These are phyloP conservation scores for Testicularia cyperi DNA, from an alignment of 1,284 basidiomycete genomes.

Conservation along the genomic window DNA sequence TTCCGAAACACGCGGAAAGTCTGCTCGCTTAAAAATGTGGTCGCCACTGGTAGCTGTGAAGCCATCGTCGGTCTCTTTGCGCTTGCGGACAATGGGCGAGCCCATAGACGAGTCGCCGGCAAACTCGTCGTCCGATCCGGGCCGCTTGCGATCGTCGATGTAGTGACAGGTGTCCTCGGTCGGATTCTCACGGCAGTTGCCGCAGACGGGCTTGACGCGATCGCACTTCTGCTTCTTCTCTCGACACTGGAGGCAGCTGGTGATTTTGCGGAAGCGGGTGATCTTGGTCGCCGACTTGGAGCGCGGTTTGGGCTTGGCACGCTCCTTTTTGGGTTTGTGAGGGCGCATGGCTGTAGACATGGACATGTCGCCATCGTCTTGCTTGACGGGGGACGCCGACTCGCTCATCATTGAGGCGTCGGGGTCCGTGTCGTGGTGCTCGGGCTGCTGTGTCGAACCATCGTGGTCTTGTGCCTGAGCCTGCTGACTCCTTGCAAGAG, in stretches of 20 bases:
- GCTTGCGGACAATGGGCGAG: constrained; percentile 36
- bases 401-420: constrained; percentile 32
- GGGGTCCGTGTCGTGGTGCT: constrained; percentile 5
- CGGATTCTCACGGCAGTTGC: constrained; percentile 42
- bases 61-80: constrained; percentile 27
- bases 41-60: constrained; percentile 1
- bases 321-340: constrained; percentile 37
- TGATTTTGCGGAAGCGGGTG: constrained; percentile 51
- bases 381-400: constrained; percentile 14
- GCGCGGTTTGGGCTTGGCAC: constrained; percentile 42
- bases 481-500: too few relatives aligned
- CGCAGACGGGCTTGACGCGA: constrained; percentile 47
- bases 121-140: constrained; percentile 29
- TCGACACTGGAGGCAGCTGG: constrained; percentile 46
- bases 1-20: constrained; percentile 27
- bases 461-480: constrained; percentile 1
- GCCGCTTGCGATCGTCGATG: constrained; percentile 37
- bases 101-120: constrained; percentile 28
- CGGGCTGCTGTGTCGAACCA: constrained; percentile 10
- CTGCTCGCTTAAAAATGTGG: constrained; percentile 26
- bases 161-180: constrained; percentile 43
- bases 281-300: constrained; percentile 48
- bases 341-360: constrained; percentile 15
- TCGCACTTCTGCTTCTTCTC: constrained; percentile 56
- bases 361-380: constrained; percentile 9